These are phyloP conservation scores for Phaseolus coccineus DNA, from an alignment of 331 rosid species.

Conservation along the genomic window DNA sequence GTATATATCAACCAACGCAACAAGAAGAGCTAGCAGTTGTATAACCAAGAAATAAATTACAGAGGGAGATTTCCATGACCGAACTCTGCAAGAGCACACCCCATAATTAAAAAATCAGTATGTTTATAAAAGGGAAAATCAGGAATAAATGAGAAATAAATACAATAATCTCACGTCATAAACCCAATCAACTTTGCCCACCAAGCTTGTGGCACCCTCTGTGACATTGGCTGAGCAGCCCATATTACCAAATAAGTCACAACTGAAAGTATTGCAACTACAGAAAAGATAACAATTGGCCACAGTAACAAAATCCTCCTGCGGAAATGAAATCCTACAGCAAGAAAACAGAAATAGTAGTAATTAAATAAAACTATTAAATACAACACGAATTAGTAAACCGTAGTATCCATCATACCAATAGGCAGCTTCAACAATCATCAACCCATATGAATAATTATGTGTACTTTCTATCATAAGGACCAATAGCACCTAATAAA, in stretches of 20 bases:
- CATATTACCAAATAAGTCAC: constrained; percentile 67
- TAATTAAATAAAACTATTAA: constrained; percentile 38
- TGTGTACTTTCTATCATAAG: constrained; percentile 20
- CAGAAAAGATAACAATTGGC: constrained; percentile 76
- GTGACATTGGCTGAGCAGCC: constrained; percentile 63
- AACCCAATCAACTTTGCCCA: constrained; percentile 90
- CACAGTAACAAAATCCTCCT: constrained; percentile 70
- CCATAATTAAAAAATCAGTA: constrained; percentile 48
- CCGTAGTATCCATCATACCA: constrained; percentile 32
- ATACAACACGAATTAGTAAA: constrained; percentile 40
- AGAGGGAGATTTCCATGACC: constrained; percentile 81
- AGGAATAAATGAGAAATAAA: constrained; percentile 37
- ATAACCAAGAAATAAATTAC: constrained; percentile 71
- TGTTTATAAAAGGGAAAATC: constrained; percentile 1
- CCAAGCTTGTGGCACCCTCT: constrained; percentile 67
- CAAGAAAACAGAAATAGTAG: constrained; percentile 38
- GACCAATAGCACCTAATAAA: constrained; percentile 27
- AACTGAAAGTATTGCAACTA: constrained; percentile 71
- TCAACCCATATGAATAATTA: constrained; percentile 31
- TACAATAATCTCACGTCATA: constrained; percentile 68
- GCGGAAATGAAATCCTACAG: constrained; percentile 71
- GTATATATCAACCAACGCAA: constrained; percentile 73
- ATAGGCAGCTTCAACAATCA: constrained; percentile 24
- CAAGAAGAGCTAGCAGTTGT: constrained; percentile 69
- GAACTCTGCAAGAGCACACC: constrained; percentile 72